A percentile compares a stretch with the other conserved stretches of the same genome.
These are phyloP conservation scores for Aurifilum marmelostoma DNA, from an alignment of 2,329 filamentous ascomycete genomes.

Conservation along the genomic window DNA sequence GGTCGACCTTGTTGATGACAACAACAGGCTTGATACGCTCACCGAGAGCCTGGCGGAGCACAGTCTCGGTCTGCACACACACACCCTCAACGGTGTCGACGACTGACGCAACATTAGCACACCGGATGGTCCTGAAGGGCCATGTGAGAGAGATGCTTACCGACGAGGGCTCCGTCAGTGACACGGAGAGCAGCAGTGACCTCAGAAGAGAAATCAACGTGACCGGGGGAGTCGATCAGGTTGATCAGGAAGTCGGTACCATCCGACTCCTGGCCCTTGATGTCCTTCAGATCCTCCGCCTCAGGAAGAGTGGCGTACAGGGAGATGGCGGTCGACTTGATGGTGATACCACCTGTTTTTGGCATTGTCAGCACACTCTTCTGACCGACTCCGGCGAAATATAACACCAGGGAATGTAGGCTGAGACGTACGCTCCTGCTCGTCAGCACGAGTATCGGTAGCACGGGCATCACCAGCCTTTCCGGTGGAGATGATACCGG, in stretches of 20 bases:
- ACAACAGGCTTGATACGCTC: constrained; percentile 99
- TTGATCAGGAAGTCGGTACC: constrained; percentile 99
- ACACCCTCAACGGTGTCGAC: constrained; percentile 99
- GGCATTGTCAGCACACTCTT: constrained; percentile 15
- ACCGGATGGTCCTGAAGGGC: too few relatives aligned
- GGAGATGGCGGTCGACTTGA: constrained; percentile 99
- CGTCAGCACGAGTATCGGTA: constrained; percentile 95
- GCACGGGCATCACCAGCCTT: constrained; percentile 96
- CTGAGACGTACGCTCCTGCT: constrained; percentile 76
- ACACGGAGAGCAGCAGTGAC: constrained; percentile 99
- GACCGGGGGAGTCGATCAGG: constrained; percentile 99
- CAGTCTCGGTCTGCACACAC: constrained; percentile 99
- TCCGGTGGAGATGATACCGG: constrained; percentile 97
- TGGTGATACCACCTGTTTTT: constrained; percentile 78
- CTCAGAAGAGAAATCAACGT: constrained; percentile 99
- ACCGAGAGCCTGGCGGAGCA: constrained; percentile 96
- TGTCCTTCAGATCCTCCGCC: constrained; percentile 91
- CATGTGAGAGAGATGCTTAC: constrained; percentile 7
- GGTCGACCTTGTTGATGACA: constrained; percentile 99
- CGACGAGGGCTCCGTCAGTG: constrained; percentile 96
- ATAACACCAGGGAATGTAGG: not conserved
- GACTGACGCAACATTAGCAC: constrained; percentile 51
- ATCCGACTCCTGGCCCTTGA: constrained; percentile 82
- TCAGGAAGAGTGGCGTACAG: constrained; percentile 85
- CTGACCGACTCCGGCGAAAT: not conserved